Evolutionary conservation across 2,329 filamentous ascomycete species (phyloP), one percentile per base, ranked within the genome.

Genomic region (Microdochium paspali): DNA sequence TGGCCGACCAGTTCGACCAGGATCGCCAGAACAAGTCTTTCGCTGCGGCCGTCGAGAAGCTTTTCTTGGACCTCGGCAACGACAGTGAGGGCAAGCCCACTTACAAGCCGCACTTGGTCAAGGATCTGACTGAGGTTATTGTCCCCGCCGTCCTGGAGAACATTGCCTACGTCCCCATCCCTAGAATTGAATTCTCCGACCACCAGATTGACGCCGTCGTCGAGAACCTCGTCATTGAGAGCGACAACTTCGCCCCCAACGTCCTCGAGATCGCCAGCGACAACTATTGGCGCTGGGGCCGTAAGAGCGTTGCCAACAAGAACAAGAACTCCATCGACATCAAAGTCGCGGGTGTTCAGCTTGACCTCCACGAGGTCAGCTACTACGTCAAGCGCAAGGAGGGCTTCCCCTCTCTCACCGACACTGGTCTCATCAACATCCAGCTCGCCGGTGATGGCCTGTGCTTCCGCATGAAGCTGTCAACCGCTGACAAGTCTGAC

Each of bases 371-470:
- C 54, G 89, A 95, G 61, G 88, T 98, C 52, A 88, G 87, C 66
- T 97, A 90, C 76, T 90, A 97, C 67, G 76, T 98, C 69, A 93
- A 93, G 72, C 87, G 85, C 70, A 97, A 98, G 79, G 73, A 90
- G 59, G 91, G 93, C 9, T 96, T 96, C 74, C 91, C 90, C 3
- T 78, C 83, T 13, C 74, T 97, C 64, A 90, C 81, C 18, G 93
- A 98, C 63, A 86, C 80, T 43, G 93, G 93, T 71, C 76, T 97
- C 26, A 83, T 86, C 69, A 90, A 97, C 62, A 82, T 98, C 58
- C 80, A 90, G 61, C 79, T 98, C 47, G 87, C 86, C 24, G 93
- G 90, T 26, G 79, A 85, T 40, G 93, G 93, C 30, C 84, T 98
- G 64, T 86, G 85, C 59, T 95, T 97, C 78, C 90, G 90, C 67